Conservation (phyloP, 768 basidiomycete genomes). For the Holtermannia corniformis region DNA sequence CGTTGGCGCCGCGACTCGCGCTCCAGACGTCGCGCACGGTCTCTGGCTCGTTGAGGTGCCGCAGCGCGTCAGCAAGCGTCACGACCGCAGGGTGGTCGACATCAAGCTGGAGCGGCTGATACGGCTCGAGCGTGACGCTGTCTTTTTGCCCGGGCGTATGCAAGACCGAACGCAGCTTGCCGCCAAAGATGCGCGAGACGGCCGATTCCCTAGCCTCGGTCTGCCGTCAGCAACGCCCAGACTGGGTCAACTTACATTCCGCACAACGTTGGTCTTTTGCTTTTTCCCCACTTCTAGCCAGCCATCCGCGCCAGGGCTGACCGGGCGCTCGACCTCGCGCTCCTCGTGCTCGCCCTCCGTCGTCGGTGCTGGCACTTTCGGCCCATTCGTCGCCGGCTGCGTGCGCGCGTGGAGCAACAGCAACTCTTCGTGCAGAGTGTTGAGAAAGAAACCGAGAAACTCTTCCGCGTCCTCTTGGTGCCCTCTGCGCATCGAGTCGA, state of each 20-base stretch:
- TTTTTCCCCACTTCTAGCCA: constrained; percentile 92
- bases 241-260: constrained; percentile 57
- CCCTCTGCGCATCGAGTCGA: constrained; percentile 84
- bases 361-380: constrained; percentile 47
- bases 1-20: constrained; percentile 49
- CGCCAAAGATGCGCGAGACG: constrained; percentile 85
- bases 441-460: constrained; percentile 93
- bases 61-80: constrained; percentile 73
- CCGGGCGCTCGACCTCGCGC: constrained; percentile 32
- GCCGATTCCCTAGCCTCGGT: constrained; percentile 73
- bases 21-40: constrained; percentile 61
- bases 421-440: constrained; percentile 88
- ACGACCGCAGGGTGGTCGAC: constrained; percentile 70
- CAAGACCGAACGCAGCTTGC: constrained; percentile 77
- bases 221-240: constrained; percentile 41
- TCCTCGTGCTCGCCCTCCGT: constrained; percentile 33
- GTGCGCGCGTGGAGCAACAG: constrained; percentile 53
- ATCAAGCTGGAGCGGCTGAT: constrained; percentile 77
- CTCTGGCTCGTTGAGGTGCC: constrained; percentile 67
- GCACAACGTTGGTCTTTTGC: constrained; percentile 67
- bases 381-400: constrained; percentile 25
- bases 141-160: constrained; percentile 70
- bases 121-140: constrained; percentile 80
- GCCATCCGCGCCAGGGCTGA: constrained; percentile 48
- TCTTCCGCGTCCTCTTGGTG: constrained; percentile 98